These are phyloP conservation scores for Prototheca wickerhamii DNA, from an alignment of 163 green algal genomes.

Conservation along the genomic window DNA sequence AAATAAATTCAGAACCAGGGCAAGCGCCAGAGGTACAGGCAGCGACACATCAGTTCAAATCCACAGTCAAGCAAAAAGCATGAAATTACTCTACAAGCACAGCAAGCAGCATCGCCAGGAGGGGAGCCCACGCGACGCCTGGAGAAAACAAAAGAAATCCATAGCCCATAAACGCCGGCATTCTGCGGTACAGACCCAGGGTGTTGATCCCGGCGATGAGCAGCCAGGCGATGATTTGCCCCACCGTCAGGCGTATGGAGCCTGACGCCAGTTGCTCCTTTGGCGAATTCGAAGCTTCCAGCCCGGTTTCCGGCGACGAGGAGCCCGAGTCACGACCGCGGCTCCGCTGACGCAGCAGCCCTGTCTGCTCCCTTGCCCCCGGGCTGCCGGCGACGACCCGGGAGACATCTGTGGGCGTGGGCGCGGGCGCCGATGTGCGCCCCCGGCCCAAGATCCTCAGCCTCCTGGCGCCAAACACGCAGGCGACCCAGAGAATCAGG, in stretches of 20 bases:
- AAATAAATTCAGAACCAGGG: too few relatives aligned
- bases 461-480: constrained; percentile 15
- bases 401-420: not conserved
- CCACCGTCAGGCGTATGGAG: constrained; percentile 2
- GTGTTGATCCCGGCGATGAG: constrained; percentile 15
- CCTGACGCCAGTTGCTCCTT: not conserved
- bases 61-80: not conserved
- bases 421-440: not conserved
- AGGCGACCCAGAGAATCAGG: constrained; percentile 31
- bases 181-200: constrained; percentile 5
- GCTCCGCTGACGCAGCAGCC: too few relatives aligned
- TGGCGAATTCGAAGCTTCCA: not conserved
- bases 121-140: constrained; percentile 24
- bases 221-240: not conserved
- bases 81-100: not conserved
- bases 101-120: not conserved
- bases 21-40: too few relatives aligned
- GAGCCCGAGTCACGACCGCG: too few relatives aligned
- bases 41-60: too few relatives aligned
- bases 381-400: not conserved
- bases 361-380: not conserved
- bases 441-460: not conserved
- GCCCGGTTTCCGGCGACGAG: not conserved
- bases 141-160: constrained; percentile 16
- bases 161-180: constrained; percentile 11